Conservation (phyloP, 208 protist species). For the Acanthamoeba lenticulata region DNA sequence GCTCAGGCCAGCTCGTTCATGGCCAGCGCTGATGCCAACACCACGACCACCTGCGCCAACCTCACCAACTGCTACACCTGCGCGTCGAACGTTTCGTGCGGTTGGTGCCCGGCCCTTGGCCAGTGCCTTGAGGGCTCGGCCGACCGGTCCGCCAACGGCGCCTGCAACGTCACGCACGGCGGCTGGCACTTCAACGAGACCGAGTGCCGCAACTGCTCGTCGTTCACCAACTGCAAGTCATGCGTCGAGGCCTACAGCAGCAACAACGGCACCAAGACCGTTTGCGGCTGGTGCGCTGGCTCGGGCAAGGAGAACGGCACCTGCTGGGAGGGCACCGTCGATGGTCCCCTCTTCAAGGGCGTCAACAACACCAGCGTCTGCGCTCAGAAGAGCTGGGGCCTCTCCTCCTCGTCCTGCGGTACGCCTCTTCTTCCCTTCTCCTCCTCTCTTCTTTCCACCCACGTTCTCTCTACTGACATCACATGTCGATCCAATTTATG, state of each 20-base stretch:
- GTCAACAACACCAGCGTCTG: not conserved
- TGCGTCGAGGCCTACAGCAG: constrained; percentile 28
- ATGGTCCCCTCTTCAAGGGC: constrained; percentile 3
- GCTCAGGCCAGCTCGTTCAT: not conserved
- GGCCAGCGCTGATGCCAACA: not conserved
- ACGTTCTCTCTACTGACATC: not conserved
- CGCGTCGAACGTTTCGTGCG: not conserved
- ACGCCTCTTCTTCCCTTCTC: not conserved
- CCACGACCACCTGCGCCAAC: not conserved
- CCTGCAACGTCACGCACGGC: not conserved
- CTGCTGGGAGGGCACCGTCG: constrained; percentile 35
- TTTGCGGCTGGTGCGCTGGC: not conserved
- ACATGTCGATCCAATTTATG: not conserved
- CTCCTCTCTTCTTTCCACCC: not conserved
- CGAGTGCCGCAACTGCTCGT: constrained; percentile 20
- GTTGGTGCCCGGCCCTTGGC: not conserved
- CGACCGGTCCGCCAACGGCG: not conserved
- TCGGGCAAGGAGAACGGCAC: not conserved
- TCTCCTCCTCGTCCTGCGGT: not conserved
- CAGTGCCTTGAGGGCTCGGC: not conserved
- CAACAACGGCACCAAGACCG: not conserved
- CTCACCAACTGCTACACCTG: not conserved
- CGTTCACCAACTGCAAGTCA: constrained; percentile 35
- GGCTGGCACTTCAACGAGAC: constrained; percentile 21
- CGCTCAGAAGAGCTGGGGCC: not conserved